Conservation (phyloP, 2,329 filamentous ascomycete genomes). For the Apiospora arundinis region DNA sequence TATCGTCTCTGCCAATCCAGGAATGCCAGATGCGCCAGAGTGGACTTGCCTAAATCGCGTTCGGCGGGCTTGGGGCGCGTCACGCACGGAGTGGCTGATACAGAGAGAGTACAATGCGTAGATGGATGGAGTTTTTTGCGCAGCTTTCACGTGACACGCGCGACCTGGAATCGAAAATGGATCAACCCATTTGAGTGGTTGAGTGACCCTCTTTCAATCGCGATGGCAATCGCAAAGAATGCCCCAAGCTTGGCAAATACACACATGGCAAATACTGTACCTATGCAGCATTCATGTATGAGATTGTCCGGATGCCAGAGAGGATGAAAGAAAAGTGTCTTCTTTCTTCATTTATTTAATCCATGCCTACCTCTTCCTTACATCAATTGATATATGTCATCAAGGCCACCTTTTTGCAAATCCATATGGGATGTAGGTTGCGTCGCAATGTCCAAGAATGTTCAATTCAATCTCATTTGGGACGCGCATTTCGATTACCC, state of each 20-base stretch:
- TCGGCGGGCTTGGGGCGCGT: conserved; percentile 11
- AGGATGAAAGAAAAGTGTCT: background rate
- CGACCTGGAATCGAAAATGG: background rate
- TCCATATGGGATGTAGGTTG: no score
- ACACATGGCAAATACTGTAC: background rate
- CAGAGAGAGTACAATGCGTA: background rate
- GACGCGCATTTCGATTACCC: no score
- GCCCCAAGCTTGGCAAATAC: background rate
- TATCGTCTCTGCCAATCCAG: conserved; percentile 14
- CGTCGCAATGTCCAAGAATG: no score
- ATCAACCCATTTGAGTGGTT: no score
- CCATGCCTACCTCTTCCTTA: no score
- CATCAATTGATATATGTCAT: no score
- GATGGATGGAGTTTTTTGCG: background rate
- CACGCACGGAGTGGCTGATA: background rate
- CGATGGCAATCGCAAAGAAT: background rate
- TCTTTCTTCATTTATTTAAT: background rate
- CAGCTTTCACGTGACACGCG: background rate
- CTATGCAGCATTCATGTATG: no score
- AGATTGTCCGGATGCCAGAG: background rate
- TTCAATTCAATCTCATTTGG: no score
- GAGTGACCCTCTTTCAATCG: background rate
- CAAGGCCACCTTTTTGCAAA: no score
- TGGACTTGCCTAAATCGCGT: conserved; percentile 5
- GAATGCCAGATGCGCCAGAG: conserved; percentile 12